These are phyloP conservation scores for Vachellia pachyceras DNA, from an alignment of 306 rosid genomes.

Conservation along the genomic window DNA sequence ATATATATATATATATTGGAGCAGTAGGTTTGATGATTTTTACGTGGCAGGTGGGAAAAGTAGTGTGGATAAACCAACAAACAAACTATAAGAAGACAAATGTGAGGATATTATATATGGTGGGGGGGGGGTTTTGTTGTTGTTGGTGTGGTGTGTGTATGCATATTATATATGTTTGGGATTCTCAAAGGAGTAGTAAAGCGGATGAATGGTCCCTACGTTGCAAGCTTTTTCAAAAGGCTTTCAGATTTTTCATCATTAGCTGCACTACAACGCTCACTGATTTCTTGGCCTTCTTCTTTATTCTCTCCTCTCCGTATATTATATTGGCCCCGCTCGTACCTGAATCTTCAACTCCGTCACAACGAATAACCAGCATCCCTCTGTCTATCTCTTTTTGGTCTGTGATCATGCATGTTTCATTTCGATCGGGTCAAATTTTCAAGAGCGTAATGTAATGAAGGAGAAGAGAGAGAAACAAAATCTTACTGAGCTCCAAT, in stretches of 20 bases:
- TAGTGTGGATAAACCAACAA: conserved; percentile 8
- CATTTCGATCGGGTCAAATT: neutral
- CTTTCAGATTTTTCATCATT: conserved; percentile 45
- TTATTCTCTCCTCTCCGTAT: neutral
- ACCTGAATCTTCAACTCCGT: conserved; percentile 6
- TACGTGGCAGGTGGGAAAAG: neutral
- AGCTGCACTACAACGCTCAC: conserved; percentile 41
- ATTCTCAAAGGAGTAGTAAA: conserved; percentile 33
- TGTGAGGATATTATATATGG: neutral
- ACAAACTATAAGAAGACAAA: conserved; percentile 46
- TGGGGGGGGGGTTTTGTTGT: conserved; percentile 29
- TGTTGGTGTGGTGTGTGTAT: neutral
- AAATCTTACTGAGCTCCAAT: neutral
- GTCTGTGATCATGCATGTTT: neutral
- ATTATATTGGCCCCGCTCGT: conserved; percentile 26
- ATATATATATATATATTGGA: too few species aligned
- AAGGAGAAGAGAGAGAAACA: neutral
- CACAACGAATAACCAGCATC: neutral
- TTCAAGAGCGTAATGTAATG: neutral
- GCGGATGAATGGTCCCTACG: conserved; percentile 49
- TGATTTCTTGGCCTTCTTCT: conserved; percentile 29
- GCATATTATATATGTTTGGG: neutral
- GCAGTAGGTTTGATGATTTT: neutral
- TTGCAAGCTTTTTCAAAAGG: conserved; percentile 42
- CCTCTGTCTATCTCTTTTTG: neutral